phyloP scores from a whole-genome alignment of 208 protist species.

The Plasmodiophora brassicae region DNA sequence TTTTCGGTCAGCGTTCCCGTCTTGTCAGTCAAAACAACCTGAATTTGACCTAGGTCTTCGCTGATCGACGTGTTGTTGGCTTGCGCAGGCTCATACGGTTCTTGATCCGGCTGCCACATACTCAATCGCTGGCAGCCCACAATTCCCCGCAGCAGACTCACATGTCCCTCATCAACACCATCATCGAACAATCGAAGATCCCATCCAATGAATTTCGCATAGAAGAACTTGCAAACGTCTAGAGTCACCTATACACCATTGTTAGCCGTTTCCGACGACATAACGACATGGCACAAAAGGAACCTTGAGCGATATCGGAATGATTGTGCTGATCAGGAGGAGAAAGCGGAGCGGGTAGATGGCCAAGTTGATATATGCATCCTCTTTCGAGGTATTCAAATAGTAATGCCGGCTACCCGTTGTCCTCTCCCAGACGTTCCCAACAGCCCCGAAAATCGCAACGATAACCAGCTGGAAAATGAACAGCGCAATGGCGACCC shows the following conservation, averaged over 20 bases:
- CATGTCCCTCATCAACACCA: background rate
- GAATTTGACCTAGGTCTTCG: conserved; percentile 58
- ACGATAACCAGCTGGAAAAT: conserved; percentile 71
- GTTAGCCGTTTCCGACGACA: background rate
- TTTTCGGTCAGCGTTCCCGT: conserved; percentile 68
- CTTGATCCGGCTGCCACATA: too few relatives aligned
- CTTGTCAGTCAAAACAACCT: conserved; percentile 67
- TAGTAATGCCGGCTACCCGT: conserved; percentile 62
- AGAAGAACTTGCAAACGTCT: conserved; percentile 85
- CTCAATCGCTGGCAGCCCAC: too few relatives aligned
- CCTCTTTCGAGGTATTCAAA: conserved; percentile 53
- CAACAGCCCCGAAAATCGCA: conserved; percentile 71
- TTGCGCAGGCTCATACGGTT: background rate
- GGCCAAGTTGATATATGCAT: conserved; percentile 44
- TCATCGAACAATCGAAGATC: conserved; percentile 76
- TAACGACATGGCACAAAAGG: background rate
- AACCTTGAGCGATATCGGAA: conserved; percentile 86
- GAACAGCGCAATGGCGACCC: conserved; percentile 77
- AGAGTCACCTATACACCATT: conserved; percentile 66
- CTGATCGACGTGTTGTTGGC: conserved; percentile 40
- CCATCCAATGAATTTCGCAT: conserved; percentile 78
- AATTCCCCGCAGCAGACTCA: too few relatives aligned
- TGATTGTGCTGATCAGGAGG: conserved; percentile 88
- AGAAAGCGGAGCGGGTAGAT: conserved; percentile 80
- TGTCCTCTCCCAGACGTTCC: conserved; percentile 62